Evolutionary conservation across 2,329 filamentous ascomycete species (phyloP), one percentile per base, ranked within the genome.

Genomic region (Boeremia lycopersici): DNA sequence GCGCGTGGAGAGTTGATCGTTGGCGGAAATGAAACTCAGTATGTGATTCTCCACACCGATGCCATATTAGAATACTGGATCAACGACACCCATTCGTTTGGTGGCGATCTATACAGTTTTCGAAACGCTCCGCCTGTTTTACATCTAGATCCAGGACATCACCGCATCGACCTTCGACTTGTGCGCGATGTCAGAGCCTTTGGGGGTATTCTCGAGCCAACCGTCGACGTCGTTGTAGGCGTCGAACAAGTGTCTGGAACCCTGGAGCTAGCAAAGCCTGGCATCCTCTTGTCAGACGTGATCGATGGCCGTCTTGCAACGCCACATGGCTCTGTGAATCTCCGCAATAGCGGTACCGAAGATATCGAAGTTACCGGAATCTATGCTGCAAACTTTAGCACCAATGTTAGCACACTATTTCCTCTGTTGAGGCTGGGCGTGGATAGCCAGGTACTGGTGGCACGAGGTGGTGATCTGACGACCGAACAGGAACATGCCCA

Each of bases 121-220:
- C 72, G 77, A 4, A 78, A 77, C 58, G 79, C 79, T 6, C 82
- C 84, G 5, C 62, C 79, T 19, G 76, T 84, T 2, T 59, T 85
- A 12, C 74, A 77, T 36, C 74, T 86, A 12, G 57, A 68, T 2
- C 80, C 81, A 17, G 84, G 84, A 17, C 57, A 57, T 12, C 83
- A 86, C 70, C 69, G 68, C 25, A 64, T 86, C 41, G 81, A 85
- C 58, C 35, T 85, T 10, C 79, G 83, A 26, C 71, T 85, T 4
- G 72, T 82, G 13, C 77, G 83, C 59, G 84, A 86, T 72, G 80
- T 85, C n/a, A 76, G 84, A 53, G 78, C 80, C 6, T 79, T 84
- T 67, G 83, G 83, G 34, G 83, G 80, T 5, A 71, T 79, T 29
- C 76, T 74, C n/a, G 70, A 76, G 23, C 81, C 82, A 7, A 75